A percentile compares a stretch with the other conserved stretches of the same genome.
These are phyloP conservation scores for Monosporascus sp. DNA, from an alignment of 2,329 filamentous ascomycete species.

Conservation along the genomic window DNA sequence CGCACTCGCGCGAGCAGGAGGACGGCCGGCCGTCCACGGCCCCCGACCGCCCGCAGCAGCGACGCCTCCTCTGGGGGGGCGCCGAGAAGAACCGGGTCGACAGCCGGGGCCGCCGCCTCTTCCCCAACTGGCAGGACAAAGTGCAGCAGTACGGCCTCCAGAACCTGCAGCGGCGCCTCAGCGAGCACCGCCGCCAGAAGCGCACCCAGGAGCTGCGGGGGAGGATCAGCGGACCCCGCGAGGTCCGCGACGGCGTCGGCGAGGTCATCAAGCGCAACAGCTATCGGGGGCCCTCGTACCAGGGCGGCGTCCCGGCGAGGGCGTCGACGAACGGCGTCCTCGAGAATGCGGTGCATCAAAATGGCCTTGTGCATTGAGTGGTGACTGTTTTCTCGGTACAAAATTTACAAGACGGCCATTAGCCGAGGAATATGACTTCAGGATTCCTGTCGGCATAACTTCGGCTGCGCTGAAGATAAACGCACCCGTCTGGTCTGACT, in stretches of 20 bases:
- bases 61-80: slow-evolving; percentile 16
- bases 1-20: slow-evolving; percentile 15
- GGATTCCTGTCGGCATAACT: no score
- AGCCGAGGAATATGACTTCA: no score
- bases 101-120: slow-evolving; percentile 25
- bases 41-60: slow-evolving; percentile 21
- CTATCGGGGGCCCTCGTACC: slow-evolving; percentile 30
- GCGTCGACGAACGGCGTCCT: not conserved
- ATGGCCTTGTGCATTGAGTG: not conserved
- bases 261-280: slow-evolving; percentile 47
- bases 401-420: no score
- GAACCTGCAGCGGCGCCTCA: slow-evolving; percentile 49
- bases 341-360: not conserved
- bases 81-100: slow-evolving; percentile 25
- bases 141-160: slow-evolving; percentile 45
- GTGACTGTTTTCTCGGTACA: no score
- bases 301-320: slow-evolving; percentile 4
- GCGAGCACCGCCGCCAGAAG: slow-evolving; percentile 55
- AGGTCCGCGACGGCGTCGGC: slow-evolving; percentile 53
- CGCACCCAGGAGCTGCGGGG: slow-evolving; percentile 52
- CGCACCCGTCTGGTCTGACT: no score
- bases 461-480: no score
- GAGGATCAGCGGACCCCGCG: slow-evolving; percentile 55
- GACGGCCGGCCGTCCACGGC: slow-evolving; percentile 32
- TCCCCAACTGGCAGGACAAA: slow-evolving; percentile 38